A percentile compares a stretch with the other conserved stretches of the same genome.
These are phyloP conservation scores for Ophiostoma sp. DNA, from an alignment of 2,329 filamentous ascomycete species.

Conservation along the genomic window DNA sequence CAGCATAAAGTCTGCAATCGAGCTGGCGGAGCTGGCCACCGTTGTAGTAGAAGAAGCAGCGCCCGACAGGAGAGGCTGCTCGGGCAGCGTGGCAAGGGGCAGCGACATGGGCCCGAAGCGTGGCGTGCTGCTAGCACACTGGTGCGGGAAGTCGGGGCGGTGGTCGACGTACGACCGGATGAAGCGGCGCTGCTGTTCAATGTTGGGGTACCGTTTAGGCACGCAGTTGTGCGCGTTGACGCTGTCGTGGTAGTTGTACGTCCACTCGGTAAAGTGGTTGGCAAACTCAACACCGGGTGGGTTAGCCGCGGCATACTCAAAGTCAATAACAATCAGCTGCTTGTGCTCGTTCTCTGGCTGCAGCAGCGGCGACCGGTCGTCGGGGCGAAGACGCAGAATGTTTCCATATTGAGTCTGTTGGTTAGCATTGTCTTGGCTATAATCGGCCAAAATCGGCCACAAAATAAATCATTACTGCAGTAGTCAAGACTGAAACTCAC, in stretches of 20 bases:
- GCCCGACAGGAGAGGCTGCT: constrained; percentile 26
- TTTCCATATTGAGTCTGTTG: constrained; percentile 85
- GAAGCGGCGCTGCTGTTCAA: constrained; percentile 78
- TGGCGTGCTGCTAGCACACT: constrained; percentile 28
- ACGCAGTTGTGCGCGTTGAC: constrained; percentile 62
- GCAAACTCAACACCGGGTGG: constrained; percentile 83
- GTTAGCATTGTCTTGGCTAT: neutral
- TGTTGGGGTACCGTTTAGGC: constrained; percentile 64
- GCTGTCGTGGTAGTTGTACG: constrained; percentile 89
- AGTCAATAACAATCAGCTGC: constrained; percentile 94
- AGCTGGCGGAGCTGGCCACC: constrained; percentile 42
- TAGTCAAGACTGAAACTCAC: neutral
- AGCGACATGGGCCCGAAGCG: constrained; percentile 24
- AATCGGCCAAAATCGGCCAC: too few relatives aligned
- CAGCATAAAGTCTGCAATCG: constrained; percentile 69
- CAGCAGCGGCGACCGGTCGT: constrained; percentile 77
- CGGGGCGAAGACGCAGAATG: constrained; percentile 68
- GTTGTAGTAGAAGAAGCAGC: constrained; percentile 28
- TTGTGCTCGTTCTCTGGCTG: constrained; percentile 91
- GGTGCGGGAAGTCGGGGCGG: constrained; percentile 60
- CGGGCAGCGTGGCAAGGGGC: constrained; percentile 22
- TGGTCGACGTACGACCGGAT: constrained; percentile 83
- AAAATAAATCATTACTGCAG: too few relatives aligned
- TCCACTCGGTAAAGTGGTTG: constrained; percentile 98
- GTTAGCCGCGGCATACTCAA: constrained; percentile 93